phyloP scores from a whole-genome alignment of 2,329 filamentous ascomycete species.

The Pseudopithomyces maydicus region DNA sequence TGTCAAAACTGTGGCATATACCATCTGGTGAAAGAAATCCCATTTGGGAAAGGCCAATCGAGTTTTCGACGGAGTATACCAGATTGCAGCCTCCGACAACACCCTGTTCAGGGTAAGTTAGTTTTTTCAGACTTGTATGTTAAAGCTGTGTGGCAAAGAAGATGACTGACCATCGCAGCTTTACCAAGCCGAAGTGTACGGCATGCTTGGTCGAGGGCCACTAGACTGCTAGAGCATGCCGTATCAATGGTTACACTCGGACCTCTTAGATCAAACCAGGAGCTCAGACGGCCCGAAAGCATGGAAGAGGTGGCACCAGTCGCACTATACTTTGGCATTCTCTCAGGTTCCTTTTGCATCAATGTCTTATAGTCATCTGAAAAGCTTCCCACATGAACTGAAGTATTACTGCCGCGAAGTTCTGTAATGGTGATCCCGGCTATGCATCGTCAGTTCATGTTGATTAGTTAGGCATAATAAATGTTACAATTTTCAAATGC shows the following conservation, averaged over 20 bases:
- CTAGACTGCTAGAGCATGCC: constrained; percentile 31
- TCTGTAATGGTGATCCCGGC: too few relatives aligned
- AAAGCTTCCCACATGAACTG: too few relatives aligned
- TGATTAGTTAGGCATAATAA: not conserved
- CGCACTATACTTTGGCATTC: constrained; percentile 16
- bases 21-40: constrained; percentile 39
- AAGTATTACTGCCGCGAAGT: too few relatives aligned
- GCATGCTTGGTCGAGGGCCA: constrained; percentile 29
- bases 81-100: constrained; percentile 18
- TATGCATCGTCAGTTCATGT: too few relatives aligned
- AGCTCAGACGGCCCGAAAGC: constrained; percentile 24
- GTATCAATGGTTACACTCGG: constrained; percentile 33
- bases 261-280: constrained; percentile 31
- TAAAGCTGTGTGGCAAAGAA: not conserved
- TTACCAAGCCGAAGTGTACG: constrained; percentile 15
- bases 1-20: constrained; percentile 48
- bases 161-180: constrained; percentile 17
- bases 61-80: constrained; percentile 15
- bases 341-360: constrained; percentile 11
- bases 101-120: not conserved
- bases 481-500: constrained; percentile 26
- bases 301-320: constrained; percentile 3
- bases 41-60: constrained; percentile 13
- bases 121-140: too few relatives aligned
- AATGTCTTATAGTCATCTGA: constrained; percentile 4